Base-by-base conservation (phyloP, 2,329 filamentous ascomycete genomes). In the Stagonosporopsis tanaceti region DNA sequence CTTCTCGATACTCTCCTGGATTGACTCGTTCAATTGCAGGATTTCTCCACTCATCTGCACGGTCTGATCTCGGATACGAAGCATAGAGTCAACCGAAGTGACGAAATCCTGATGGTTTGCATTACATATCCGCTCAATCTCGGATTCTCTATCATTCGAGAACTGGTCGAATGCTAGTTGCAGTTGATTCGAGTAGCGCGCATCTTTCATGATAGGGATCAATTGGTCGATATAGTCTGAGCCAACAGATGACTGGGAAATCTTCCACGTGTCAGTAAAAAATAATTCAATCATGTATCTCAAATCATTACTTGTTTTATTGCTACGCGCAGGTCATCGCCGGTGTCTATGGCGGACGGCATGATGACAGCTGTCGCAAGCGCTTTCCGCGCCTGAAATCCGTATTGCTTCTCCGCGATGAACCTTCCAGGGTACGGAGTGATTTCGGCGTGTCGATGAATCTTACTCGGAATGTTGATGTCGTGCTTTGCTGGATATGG, bases 91-190 rank as follows among this genome's bases (percentile, higher is more conserved):
- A 65, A 99, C 93, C 0, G 94, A 97, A 63, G 87, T 87, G 32
- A 98, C 89, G 72, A 99, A 99, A 71, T 97, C 95, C 72, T 98
- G 94, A 71, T 99, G 95, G 70, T 97, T 97, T 11, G 91, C 94
- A 69, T 97, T 88, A 68, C 95, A 97, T 68, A 98, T 96, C 22
- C 87, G 87, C 79, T 99, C 95, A 64, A 99, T 98, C 68, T 98
- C 93, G 14, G 86, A 79, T 76, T 99, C 95, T 59, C 93, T 89
- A 44, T 95, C 91, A 65, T 89, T 88, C 32, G 93, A 91, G 76
- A 97, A 96, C 65, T 89, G 87, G 42, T 88, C 87, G 53, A 96
- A 83, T 59, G 90, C 90, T 67, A 93, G 89, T 46, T 93, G 86
- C 38, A 99, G 84, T 57, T 88, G 86, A 72, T 91, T 89, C 53